Base-by-base conservation (phyloP, 2,329 filamentous ascomycete genomes). In the Stachybotrys echinatus region DNA sequence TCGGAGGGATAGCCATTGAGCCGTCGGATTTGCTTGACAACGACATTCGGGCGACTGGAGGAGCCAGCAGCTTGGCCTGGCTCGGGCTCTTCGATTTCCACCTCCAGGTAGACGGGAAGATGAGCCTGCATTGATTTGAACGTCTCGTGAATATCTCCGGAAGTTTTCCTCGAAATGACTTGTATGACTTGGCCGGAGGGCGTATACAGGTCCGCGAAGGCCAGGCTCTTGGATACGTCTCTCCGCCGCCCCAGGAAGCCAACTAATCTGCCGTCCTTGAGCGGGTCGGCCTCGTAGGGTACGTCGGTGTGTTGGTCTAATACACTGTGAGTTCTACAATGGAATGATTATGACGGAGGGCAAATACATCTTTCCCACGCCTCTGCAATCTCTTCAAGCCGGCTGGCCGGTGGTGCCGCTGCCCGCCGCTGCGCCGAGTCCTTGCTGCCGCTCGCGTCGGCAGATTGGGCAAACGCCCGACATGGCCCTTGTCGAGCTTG, bases 211-310 rank as follows among this genome's bases (percentile, higher is more conserved):
- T 85, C 77, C 45, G 84, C 84, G 61, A 96, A 96, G 2, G 81
- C 81, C 19, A 95, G 72, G 38, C 79, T 82, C 48, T 84, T 84
- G 23, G 83, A 83, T 20, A 91, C 73, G 58, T 88, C 82, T 53
- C 82, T 79, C 23, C 83, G 77, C 52, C 81, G 82, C 22, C 83
- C 82, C 1, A 96, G 67, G 58, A 92, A 94, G 19, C 92, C 92
- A 5, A 65, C 55, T 12, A 54, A 58, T 47, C 52, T 48, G 2
- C 56, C 54, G 1, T 61, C 51, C 6, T 38, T 47, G 10, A 53
- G 51, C n/a, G 38, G 38, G 17, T 40, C n/a, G 2, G 50, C 38
- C 3, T 60, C 56, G 8, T 57, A 34, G 2, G 58, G 57, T 1
- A 59, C 51, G 27, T 61, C 55, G 19, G 54, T 50, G 31, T 56